A percentile compares a stretch with the other conserved stretches of the same genome.
Conservation (phyloP, 495 filamentous ascomycete genomes). For the Stereocaulon alpinum region DNA sequence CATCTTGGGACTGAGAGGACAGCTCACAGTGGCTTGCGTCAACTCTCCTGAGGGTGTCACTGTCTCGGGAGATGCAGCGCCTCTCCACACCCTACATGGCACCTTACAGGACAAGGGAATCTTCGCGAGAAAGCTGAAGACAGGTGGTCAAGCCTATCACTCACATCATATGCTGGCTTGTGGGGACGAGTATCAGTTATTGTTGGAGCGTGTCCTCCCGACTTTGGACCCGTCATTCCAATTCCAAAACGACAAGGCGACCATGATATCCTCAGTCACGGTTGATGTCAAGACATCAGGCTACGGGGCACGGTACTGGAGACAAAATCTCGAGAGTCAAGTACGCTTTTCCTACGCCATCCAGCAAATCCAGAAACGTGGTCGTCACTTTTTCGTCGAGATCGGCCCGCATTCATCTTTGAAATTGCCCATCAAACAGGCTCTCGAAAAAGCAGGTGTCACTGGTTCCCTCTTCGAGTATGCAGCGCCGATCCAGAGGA, state of each 20-base stretch:
- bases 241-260: not conserved
- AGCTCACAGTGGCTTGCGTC: slow-evolving; percentile 23
- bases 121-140: slow-evolving; percentile 32
- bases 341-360: slow-evolving; percentile 28
- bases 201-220: not conserved
- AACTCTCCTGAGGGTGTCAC: slow-evolving; percentile 26
- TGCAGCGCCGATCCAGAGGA: too few relatives aligned
- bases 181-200: not conserved
- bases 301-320: slow-evolving; percentile 29
- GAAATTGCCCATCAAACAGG: slow-evolving; percentile 47
- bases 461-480: too few relatives aligned
- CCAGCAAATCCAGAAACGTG: not conserved
- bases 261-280: slow-evolving; percentile 28
- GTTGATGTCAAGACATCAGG: slow-evolving; percentile 16
- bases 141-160: slow-evolving; percentile 47
- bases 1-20: not conserved
- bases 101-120: slow-evolving; percentile 22
- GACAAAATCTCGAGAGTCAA: slow-evolving; percentile 29
- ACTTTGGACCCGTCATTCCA: not conserved
- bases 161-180: slow-evolving; percentile 40
- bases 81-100: slow-evolving; percentile 23
- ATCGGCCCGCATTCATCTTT: slow-evolving; percentile 53
- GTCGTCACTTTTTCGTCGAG: slow-evolving; percentile 35
- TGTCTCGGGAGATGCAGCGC: slow-evolving; percentile 32
- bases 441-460: too few relatives aligned